phyloP scores from a whole-genome alignment of 2,329 filamentous ascomycete species.

The Fusarium paranaense region DNA sequence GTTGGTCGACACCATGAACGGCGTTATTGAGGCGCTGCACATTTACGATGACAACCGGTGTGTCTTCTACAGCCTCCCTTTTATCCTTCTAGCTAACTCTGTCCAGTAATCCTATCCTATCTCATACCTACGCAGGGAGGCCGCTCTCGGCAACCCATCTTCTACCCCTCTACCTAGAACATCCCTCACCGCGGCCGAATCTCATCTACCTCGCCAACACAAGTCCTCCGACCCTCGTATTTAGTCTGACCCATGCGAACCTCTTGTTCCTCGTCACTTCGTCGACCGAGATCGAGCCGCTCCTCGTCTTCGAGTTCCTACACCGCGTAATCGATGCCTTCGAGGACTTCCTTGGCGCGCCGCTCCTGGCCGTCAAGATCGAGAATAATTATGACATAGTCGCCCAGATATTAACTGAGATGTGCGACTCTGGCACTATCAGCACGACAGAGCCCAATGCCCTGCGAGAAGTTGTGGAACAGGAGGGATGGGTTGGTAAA shows the following conservation, averaged over 20 bases:
- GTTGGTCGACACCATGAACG: slow-evolving; percentile 72
- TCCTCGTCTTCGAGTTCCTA: slow-evolving; percentile 92
- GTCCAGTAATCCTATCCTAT: slow-evolving; percentile 81
- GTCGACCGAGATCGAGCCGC: slow-evolving; percentile 88
- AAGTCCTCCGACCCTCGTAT: slow-evolving; percentile 87
- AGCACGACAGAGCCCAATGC: slow-evolving; percentile 94
- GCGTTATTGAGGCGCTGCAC: slow-evolving; percentile 93
- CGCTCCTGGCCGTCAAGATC: slow-evolving; percentile 86
- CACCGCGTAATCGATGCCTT: slow-evolving; percentile 92
- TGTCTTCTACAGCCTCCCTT: background rate
- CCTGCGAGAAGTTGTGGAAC: slow-evolving; percentile 89
- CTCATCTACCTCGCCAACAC: slow-evolving; percentile 86
- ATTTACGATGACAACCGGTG: slow-evolving; percentile 97
- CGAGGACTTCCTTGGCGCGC: slow-evolving; percentile 93
- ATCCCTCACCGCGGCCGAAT: slow-evolving; percentile 83
- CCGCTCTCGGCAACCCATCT: slow-evolving; percentile 82
- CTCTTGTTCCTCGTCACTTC: slow-evolving; percentile 87
- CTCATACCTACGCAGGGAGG: slow-evolving; percentile 87
- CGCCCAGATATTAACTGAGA: slow-evolving; percentile 91
- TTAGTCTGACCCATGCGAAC: slow-evolving; percentile 88
- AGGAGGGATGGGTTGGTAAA: slow-evolving; percentile 90
- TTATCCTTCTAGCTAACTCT: slow-evolving; percentile 25
- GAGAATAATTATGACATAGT: slow-evolving; percentile 93
- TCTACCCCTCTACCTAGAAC: slow-evolving; percentile 87
- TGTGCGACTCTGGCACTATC: slow-evolving; percentile 94